Percentiles rank a stretch among this genome's conserved stretches.
Evolutionary conservation across 176 grass and related monocot genomes (phyloP).

Genomic region (Musa itinerans): DNA sequence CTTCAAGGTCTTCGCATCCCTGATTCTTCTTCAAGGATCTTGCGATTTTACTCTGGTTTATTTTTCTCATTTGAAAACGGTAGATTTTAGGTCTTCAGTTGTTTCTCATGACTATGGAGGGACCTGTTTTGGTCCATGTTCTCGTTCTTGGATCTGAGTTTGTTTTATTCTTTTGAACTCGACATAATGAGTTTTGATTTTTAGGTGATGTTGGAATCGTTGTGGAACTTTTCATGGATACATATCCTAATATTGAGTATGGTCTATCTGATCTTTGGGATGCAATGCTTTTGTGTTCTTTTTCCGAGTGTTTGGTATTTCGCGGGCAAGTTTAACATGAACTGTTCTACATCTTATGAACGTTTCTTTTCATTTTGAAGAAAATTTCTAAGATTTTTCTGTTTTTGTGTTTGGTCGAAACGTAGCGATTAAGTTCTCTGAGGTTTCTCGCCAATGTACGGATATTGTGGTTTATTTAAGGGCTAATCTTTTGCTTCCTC

Average conservation of each 20-base stretch:
- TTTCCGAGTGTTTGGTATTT: neutral
- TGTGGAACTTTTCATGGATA: no score
- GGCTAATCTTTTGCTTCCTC: neutral
- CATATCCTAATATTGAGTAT: neutral
- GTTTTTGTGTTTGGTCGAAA: no score
- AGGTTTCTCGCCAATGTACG: neutral
- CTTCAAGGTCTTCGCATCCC: neutral
- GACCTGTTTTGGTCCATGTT: neutral
- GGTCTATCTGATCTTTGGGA: neutral
- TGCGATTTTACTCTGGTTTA: neutral
- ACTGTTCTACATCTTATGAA: neutral
- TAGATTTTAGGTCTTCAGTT: no score
- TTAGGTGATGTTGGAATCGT: no score
- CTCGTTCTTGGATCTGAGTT: neutral
- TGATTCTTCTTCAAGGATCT: neutral
- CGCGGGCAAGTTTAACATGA: neutral
- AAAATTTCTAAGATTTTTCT: neutral
- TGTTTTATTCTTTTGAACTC: neutral
- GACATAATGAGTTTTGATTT: no score
- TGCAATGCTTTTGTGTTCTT: neutral
- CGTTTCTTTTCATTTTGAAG: neutral
- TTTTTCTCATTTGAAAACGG: no score
- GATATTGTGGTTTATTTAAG: neutral
- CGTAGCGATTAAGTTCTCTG: neutral
- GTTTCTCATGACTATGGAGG: neutral